Percentiles rank a stretch among this genome's conserved stretches.
phyloP scores from a whole-genome alignment of 495 filamentous ascomycete species.

The Pyrenula aspistea region DNA sequence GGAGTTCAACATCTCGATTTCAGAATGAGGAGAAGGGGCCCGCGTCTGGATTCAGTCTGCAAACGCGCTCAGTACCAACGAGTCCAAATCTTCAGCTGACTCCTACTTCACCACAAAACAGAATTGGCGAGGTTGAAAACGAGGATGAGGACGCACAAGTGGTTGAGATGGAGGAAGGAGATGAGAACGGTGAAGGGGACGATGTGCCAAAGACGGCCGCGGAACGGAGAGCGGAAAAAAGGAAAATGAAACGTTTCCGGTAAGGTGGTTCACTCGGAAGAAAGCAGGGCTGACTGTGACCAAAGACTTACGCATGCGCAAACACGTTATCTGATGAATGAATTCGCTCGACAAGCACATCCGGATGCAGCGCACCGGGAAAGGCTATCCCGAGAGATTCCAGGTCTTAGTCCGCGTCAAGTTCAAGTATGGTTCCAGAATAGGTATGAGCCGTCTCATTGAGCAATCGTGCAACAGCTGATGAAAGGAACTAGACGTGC shows the following conservation, averaged over 20 bases:
- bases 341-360: conserved; percentile 91
- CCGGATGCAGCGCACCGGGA: conserved; percentile 91
- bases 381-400: conserved; percentile 80
- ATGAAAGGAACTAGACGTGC: conserved; percentile 80
- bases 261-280: conserved; percentile 25
- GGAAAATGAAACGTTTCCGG: conserved; percentile 95
- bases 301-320: conserved; percentile 87
- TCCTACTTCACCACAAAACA: not conserved
- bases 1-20: not conserved
- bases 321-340: conserved; percentile 93
- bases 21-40: not conserved
- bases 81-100: not conserved
- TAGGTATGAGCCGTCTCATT: conserved; percentile 45
- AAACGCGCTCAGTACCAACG: not conserved
- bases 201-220: conserved; percentile 49
- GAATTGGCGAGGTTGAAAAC: not conserved
- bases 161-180: conserved; percentile 35
- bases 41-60: not conserved
- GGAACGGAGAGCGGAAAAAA: conserved; percentile 65
- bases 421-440: conserved; percentile 99
- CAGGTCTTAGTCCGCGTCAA: conserved; percentile 82
- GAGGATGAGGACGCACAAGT: conserved; percentile 38
- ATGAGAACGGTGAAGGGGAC: conserved; percentile 23
- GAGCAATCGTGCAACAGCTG: not conserved
- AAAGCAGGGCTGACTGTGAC: conserved; percentile 11